These are phyloP conservation scores for Intubia oerlemansii DNA, from an alignment of 2,329 filamentous ascomycete genomes.

Conservation along the genomic window DNA sequence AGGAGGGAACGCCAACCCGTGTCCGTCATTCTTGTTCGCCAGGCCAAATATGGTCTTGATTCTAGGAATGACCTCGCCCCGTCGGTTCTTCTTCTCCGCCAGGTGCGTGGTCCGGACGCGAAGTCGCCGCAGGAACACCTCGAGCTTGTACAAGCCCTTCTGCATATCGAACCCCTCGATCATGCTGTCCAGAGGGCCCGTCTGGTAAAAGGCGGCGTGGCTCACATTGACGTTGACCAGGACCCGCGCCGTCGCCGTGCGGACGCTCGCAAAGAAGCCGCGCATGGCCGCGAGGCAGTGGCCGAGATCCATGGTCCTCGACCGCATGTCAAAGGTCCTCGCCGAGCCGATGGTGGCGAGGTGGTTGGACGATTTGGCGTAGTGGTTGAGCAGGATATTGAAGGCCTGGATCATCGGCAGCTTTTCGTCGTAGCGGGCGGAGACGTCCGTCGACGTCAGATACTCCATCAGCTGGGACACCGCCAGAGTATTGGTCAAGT, in stretches of 20 bases:
- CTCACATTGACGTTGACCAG: constrained; percentile 17
- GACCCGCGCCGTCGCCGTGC: constrained; percentile 13
- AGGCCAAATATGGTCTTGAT: constrained; percentile 17
- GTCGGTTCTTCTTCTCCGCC: constrained; percentile 13
- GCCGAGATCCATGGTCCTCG: constrained; percentile 9
- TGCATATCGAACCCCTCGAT: constrained; percentile 2
- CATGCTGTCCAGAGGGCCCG: constrained; percentile 9
- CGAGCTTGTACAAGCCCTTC: constrained; percentile 7
- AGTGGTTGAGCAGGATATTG: constrained; percentile 39
- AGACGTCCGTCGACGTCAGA: constrained; percentile 10
- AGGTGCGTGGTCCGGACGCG: constrained; percentile 19
- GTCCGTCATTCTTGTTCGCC: constrained; percentile 15
- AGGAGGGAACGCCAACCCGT: constrained; percentile 10
- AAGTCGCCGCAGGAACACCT: constrained; percentile 17
- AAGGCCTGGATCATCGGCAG: constrained; percentile 42
- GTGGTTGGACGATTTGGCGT: constrained; percentile 10
- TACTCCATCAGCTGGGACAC: constrained; percentile 10
- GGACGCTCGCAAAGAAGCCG: constrained; percentile 15
- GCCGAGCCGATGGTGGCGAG: constrained; percentile 12
- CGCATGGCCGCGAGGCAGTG: constrained; percentile 12
- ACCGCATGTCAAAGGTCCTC: constrained; percentile 13
- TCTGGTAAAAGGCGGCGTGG: constrained; percentile 14
- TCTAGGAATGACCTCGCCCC: constrained; percentile 12
- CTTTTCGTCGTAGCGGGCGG: constrained; percentile 9
- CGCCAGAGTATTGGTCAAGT: constrained; percentile 10